Percentiles rank a stretch among this genome's conserved stretches.
These are phyloP conservation scores for Dothiorella sarmentorum DNA, from an alignment of 2,329 filamentous ascomycete genomes.

Conservation along the genomic window DNA sequence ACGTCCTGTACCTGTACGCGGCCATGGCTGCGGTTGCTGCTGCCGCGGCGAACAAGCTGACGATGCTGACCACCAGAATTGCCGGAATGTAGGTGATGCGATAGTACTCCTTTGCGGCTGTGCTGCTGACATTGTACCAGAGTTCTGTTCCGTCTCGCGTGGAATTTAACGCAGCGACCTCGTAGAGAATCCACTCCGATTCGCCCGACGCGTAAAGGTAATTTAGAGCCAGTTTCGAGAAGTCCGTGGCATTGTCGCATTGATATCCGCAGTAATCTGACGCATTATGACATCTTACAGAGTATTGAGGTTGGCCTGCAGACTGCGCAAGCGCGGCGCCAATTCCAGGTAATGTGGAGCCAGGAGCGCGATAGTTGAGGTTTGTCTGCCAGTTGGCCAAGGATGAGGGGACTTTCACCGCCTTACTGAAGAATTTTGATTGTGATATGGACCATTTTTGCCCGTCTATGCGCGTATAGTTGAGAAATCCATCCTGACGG, in stretches of 20 bases:
- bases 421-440: background rate
- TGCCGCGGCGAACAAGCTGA: background rate
- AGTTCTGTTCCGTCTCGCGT: background rate
- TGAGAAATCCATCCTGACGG: background rate
- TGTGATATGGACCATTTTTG: background rate
- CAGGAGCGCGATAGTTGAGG: background rate
- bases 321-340: background rate
- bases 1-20: background rate
- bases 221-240: background rate
- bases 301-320: background rate
- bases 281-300: too few species aligned
- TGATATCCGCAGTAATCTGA: too few species aligned
- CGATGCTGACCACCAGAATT: background rate
- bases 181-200: background rate
- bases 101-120: background rate
- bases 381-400: conserved; percentile 1
- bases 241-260: background rate
- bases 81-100: background rate
- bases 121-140: background rate
- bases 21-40: background rate
- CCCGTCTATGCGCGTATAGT: background rate
- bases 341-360: background rate
- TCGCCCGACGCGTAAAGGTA: background rate
- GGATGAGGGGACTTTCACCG: background rate
- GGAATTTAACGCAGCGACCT: background rate